A percentile compares a stretch with the other conserved stretches of the same genome.
Conservation (phyloP, 2,329 filamentous ascomycete species). For the Apiospora saccharicola region DNA sequence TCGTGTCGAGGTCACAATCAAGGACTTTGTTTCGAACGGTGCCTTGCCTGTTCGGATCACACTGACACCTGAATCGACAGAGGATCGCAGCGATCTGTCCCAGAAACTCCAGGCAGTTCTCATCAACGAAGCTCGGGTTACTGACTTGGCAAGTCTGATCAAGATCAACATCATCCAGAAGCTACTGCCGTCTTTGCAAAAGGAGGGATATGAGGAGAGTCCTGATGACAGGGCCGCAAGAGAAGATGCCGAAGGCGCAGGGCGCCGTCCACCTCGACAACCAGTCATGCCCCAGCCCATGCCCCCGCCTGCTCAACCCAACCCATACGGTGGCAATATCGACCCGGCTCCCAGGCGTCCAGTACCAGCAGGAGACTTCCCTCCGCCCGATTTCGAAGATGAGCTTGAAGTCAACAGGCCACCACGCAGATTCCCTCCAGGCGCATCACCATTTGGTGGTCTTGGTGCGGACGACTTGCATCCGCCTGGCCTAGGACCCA, state of each 20-base stretch:
- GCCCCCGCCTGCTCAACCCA: constrained; percentile 69
- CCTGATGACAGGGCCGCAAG: constrained; percentile 49
- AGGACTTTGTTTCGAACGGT: constrained; percentile 75
- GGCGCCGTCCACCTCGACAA: constrained; percentile 48
- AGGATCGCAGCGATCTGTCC: constrained; percentile 58
- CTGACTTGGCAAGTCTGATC: constrained; percentile 73
- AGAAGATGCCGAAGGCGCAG: constrained; percentile 52
- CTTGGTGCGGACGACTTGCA: constrained; percentile 90
- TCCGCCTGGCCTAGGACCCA: constrained; percentile 82
- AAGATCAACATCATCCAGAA: constrained; percentile 85
- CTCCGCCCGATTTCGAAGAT: constrained; percentile 91
- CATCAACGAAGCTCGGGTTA: constrained; percentile 73
- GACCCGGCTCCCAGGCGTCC: constrained; percentile 67
- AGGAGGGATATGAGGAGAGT: constrained; percentile 78
- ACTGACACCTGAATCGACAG: constrained; percentile 51
- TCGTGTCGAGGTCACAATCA: constrained; percentile 75
- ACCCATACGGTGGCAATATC: constrained; percentile 73
- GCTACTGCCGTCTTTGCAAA: constrained; percentile 77
- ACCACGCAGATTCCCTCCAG: constrained; percentile 53
- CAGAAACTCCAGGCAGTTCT: constrained; percentile 69
- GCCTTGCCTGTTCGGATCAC: constrained; percentile 64
- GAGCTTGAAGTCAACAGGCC: constrained; percentile 84
- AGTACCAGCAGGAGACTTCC: constrained; percentile 75
- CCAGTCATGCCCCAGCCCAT: constrained; percentile 57
- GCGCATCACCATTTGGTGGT: constrained; percentile 63